phyloP scores from a whole-genome alignment of 1,139 yeast species.

The Kodamaea plutei region DNA sequence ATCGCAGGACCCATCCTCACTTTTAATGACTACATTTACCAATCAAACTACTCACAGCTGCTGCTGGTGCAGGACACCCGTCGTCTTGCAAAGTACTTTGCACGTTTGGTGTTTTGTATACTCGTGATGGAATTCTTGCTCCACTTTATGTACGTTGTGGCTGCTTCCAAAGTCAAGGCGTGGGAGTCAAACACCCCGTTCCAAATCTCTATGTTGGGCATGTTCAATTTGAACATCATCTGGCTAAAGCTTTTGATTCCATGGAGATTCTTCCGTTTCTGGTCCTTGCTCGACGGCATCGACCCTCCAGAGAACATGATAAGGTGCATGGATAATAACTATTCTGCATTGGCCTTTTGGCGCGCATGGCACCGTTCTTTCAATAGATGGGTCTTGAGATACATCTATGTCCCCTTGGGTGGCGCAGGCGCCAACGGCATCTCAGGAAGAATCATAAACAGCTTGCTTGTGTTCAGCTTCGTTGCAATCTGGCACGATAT shows the following conservation, averaged over 20 bases:
- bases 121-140: constrained; percentile 83
- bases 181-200: constrained; percentile 90
- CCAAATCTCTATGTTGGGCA: constrained; percentile 91
- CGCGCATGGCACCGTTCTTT: constrained; percentile 97
- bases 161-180: constrained; percentile 82
- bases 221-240: constrained; percentile 82
- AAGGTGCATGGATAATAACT: constrained; percentile 91
- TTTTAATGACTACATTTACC: constrained; percentile 86
- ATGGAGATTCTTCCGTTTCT: constrained; percentile 91
- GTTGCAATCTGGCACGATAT: constrained; percentile 99
- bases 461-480: constrained; percentile 87
- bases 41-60: constrained; percentile 44
- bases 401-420: constrained; percentile 76
- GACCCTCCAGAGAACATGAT: constrained; percentile 99
- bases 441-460: constrained; percentile 60
- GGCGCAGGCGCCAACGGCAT: constrained; percentile 60
- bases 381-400: constrained; percentile 83
- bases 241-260: constrained; percentile 93
- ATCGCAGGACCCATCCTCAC: constrained; percentile 95
- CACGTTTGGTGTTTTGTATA: constrained; percentile 67
- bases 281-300: constrained; percentile 87
- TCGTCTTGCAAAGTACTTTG: constrained; percentile 58
- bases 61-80: constrained; percentile 48
- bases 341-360: constrained; percentile 93
- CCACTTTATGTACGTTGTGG: constrained; percentile 89